phyloP scores from a whole-genome alignment of 441 rosid genomes.

The Erodium moschatum region DNA sequence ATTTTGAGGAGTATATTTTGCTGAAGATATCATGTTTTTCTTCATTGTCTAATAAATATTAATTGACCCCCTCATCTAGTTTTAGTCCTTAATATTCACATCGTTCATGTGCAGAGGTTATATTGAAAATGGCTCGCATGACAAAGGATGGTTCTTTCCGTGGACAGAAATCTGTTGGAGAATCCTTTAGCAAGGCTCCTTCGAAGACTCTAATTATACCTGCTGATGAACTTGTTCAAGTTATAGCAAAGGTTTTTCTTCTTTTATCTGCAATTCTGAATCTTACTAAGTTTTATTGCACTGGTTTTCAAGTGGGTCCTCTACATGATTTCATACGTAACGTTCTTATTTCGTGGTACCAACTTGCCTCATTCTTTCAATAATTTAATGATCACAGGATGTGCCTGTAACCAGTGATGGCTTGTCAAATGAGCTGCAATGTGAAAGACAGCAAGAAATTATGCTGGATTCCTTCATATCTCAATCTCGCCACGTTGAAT shows the following conservation, averaged over 20 bases:
- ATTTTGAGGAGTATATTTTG: conserved; percentile 13
- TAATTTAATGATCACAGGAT: conserved; percentile 40
- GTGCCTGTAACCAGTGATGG: conserved; percentile 60
- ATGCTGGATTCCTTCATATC: conserved; percentile 76
- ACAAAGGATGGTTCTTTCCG: conserved; percentile 47
- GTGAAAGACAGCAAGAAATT: conserved; percentile 54
- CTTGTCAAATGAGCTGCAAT: conserved; percentile 40
- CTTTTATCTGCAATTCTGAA: conserved; percentile 6
- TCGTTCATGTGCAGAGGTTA: conserved; percentile 43
- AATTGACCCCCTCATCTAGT: background rate
- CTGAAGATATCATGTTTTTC: background rate
- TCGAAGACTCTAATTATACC: conserved; percentile 57
- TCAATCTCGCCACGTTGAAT: conserved; percentile 41
- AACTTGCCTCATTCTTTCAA: conserved; percentile 10
- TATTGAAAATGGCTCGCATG: conserved; percentile 84
- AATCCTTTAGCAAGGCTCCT: conserved; percentile 62
- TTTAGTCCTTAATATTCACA: conserved; percentile 15
- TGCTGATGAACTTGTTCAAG: conserved; percentile 82
- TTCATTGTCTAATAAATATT: conserved; percentile 2
- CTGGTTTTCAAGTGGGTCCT: background rate
- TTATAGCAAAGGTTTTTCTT: conserved; percentile 66
- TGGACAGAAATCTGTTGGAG: conserved; percentile 48
- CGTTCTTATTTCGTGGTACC: background rate
- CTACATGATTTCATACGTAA: background rate
- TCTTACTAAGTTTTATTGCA: conserved; percentile 4